phyloP scores from a whole-genome alignment of 257 asterid species.

The Fraxinus pennsylvanica region DNA sequence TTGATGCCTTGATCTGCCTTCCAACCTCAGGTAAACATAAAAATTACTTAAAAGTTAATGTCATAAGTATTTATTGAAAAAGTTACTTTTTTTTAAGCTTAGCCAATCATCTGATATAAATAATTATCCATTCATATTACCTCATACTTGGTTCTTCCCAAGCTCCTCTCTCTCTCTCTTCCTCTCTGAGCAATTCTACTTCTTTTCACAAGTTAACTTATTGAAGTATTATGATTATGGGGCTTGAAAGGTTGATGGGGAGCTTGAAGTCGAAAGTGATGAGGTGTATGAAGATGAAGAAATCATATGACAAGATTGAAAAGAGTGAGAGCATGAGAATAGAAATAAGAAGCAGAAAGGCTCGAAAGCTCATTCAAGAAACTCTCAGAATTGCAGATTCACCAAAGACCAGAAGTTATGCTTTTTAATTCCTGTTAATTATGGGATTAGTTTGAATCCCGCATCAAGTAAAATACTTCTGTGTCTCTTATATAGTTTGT shows the following conservation, averaged over 20 bases:
- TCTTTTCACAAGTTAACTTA: neutral
- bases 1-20: neutral
- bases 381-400: constrained; percentile 90
- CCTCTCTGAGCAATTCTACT: neutral
- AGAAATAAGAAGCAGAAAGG: constrained; percentile 77
- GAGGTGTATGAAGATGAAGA: constrained; percentile 43
- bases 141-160: constrained; percentile 18
- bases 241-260: constrained; percentile 47
- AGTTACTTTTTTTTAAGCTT: neutral
- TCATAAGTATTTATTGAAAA: neutral
- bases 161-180: neutral
- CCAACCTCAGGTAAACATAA: neutral
- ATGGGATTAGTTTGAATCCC: neutral
- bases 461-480: too few species aligned
- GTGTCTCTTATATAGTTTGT: too few species aligned
- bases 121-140: constrained; percentile 11
- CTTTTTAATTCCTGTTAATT: constrained; percentile 32
- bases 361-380: constrained; percentile 64
- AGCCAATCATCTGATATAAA: neutral
- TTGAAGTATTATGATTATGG: constrained; percentile 37
- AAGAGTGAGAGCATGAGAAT: constrained; percentile 87
- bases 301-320: constrained; percentile 66
- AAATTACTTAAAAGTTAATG: neutral
- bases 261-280: constrained; percentile 51
- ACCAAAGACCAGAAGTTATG: constrained; percentile 59